These are phyloP conservation scores for Stereocaulon alpinum DNA, from an alignment of 495 filamentous ascomycete species.

Conservation along the genomic window DNA sequence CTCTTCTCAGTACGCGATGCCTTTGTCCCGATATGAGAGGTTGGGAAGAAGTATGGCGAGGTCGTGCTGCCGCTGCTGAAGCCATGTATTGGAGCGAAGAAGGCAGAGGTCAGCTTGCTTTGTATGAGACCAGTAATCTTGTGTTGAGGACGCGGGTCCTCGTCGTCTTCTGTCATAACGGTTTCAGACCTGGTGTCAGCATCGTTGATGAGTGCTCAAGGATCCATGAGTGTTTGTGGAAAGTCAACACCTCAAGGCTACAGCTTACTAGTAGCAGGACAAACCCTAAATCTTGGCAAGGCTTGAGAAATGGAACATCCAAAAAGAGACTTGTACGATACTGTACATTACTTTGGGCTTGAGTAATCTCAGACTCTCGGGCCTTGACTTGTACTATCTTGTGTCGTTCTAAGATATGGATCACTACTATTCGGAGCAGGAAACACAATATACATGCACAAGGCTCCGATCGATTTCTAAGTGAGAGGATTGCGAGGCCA, in stretches of 20 bases:
- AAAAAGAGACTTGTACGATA: no score
- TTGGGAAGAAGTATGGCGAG: slow-evolving; percentile 4
- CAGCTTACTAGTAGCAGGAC: not conserved
- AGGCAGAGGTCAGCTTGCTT: slow-evolving; percentile 6
- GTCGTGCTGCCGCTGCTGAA: not conserved
- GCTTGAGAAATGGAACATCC: no score
- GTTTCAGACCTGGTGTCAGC: not conserved
- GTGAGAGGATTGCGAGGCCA: no score
- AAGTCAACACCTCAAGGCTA: not conserved
- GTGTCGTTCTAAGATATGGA: no score
- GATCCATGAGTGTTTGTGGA: not conserved
- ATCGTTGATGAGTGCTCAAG: not conserved
- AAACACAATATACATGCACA: no score
- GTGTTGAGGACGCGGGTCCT: not conserved
- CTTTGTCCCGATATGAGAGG: not conserved
- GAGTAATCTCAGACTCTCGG: no score
- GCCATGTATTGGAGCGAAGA: slow-evolving; percentile 1
- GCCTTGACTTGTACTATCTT: no score
- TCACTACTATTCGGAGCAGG: no score
- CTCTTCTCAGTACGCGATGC: not conserved
- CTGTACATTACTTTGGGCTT: no score
- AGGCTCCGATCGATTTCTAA: no score
- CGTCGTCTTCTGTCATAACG: not conserved
- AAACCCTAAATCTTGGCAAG: no score
- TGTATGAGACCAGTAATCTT: not conserved